Base-by-base conservation (phyloP, 805 yeast genomes). In the Zygosaccharomyces rouxii region DNA sequence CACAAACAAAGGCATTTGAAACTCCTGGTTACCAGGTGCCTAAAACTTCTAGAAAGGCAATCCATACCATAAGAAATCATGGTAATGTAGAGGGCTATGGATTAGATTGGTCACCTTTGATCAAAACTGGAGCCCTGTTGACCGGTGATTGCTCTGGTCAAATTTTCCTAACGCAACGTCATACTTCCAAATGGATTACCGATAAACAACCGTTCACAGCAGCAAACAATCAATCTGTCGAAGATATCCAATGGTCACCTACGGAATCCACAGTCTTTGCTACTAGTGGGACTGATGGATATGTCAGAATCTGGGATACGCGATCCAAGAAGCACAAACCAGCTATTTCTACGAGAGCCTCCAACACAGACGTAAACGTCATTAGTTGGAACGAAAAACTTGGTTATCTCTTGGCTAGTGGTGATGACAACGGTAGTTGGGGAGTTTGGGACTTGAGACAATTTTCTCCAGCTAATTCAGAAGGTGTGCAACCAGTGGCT, bases 11-110 rank as follows among this genome's bases (percentile, higher is more conserved):
- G 62, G 87, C 96, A 4, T 86, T 94, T 58, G 94, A 87, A 60
- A 78, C 85, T 6, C 96, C 98, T 3, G 98, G 98, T 5, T 84
- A 76, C 59, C 74, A 78, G 58, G 80, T 92, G 54, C 86, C 95
- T 44, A 90, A 89, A 64, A 70, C 77, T 14, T 78, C 83, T 54
- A 88, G 85, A 64, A 79, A 83, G 66, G 96, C 98, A 16, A 63
- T 81, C 9, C 90, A 89, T 70, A 89, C 96, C 5, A 74, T 94
- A 51, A 79, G 79, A 61, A 76, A 71, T 54, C 99, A 94, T 66
- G 97, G 97, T 21, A 84, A 84, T 56, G 95, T 87, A n/a, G 99
- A 94, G 71, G 98, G 99, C 30, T 94, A 89, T 62, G 99, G 97
- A 13, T 68, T 94, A 39, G 99, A 92, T 68, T 94, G 99, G 99